phyloP scores from a whole-genome alignment of 495 filamentous ascomycete species.

The Aspergillus wentii region DNA sequence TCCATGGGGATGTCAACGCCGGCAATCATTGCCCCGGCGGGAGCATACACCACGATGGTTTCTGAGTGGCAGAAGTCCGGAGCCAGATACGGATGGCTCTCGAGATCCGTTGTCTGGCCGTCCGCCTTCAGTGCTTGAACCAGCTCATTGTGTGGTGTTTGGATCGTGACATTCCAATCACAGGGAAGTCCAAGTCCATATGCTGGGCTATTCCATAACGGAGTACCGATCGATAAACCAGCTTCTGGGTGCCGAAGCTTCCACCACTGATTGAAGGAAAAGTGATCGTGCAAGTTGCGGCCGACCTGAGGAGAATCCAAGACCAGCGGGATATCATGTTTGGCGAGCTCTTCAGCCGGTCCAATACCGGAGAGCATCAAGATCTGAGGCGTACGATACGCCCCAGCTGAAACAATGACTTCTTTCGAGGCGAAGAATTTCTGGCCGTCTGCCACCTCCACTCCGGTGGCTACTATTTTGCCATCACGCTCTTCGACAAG shows the following conservation, averaged over 20 bases:
- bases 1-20: slow-evolving; percentile 25
- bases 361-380: slow-evolving; percentile 39
- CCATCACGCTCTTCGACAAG: slow-evolving; percentile 12
- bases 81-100: slow-evolving; percentile 9
- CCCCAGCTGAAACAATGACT: slow-evolving; percentile 26
- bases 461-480: slow-evolving; percentile 16
- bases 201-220: slow-evolving; percentile 20
- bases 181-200: slow-evolving; percentile 24
- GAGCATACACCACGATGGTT: slow-evolving; percentile 24
- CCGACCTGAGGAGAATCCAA: slow-evolving; percentile 28
- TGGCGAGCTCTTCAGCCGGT: slow-evolving; percentile 12
- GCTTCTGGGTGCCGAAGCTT: slow-evolving; percentile 30
- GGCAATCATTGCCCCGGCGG: slow-evolving; percentile 10
- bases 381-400: slow-evolving; percentile 29
- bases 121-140: slow-evolving; percentile 26
- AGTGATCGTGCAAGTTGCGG: slow-evolving; percentile 31
- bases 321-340: slow-evolving; percentile 16
- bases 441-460: slow-evolving; percentile 19
- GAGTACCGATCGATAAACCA: slow-evolving; percentile 24
- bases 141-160: slow-evolving; percentile 12
- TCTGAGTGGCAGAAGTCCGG: slow-evolving; percentile 7
- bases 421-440: slow-evolving; percentile 16
- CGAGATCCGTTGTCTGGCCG: slow-evolving; percentile 12
- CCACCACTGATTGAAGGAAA: slow-evolving; percentile 24
- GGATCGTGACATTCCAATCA: slow-evolving; percentile 17